Evolutionary conservation across 2,329 filamentous ascomycete genomes (phyloP).

Genomic region (Alternaria gansuensis): DNA sequence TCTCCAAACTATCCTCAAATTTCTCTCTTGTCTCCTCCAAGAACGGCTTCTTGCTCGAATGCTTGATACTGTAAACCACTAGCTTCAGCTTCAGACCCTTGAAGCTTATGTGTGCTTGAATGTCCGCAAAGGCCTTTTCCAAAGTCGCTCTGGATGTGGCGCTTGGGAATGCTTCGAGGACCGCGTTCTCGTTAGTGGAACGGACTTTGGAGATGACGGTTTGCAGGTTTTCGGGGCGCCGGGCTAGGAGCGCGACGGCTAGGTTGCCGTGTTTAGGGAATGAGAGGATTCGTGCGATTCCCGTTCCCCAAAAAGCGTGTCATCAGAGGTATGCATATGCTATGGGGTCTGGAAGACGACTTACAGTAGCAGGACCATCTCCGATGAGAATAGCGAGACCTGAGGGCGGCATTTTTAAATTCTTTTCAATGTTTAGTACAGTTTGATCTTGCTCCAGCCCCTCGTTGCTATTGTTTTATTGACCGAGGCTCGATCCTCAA

Average conservation of each 20-base stretch:
- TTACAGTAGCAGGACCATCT: slow-evolving; percentile 46
- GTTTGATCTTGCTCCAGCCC: not conserved
- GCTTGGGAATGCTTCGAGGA: slow-evolving; percentile 63
- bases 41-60: slow-evolving; percentile 64
- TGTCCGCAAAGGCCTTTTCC: slow-evolving; percentile 59
- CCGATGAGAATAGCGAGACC: slow-evolving; percentile 48
- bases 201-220: slow-evolving; percentile 56
- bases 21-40: slow-evolving; percentile 62
- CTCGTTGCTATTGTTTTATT: not conserved
- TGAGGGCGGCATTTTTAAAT: slow-evolving; percentile 36
- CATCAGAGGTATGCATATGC: not conserved
- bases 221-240: slow-evolving; percentile 58
- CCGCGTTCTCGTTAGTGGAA: slow-evolving; percentile 53
- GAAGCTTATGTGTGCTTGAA: slow-evolving; percentile 61
- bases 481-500: not conserved
- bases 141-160: slow-evolving; percentile 61
- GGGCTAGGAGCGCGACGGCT: slow-evolving; percentile 64
- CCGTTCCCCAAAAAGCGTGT: slow-evolving; percentile 56
- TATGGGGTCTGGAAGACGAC: slow-evolving; percentile 1
- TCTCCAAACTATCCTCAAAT: slow-evolving; percentile 57
- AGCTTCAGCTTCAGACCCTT: slow-evolving; percentile 61
- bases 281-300: slow-evolving; percentile 65
- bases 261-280: slow-evolving; percentile 62
- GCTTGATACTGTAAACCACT: slow-evolving; percentile 66
- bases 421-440: not conserved